Conservation (phyloP, 1,284 basidiomycete genomes). For the Melanopsichium pennsylvanicum region DNA sequence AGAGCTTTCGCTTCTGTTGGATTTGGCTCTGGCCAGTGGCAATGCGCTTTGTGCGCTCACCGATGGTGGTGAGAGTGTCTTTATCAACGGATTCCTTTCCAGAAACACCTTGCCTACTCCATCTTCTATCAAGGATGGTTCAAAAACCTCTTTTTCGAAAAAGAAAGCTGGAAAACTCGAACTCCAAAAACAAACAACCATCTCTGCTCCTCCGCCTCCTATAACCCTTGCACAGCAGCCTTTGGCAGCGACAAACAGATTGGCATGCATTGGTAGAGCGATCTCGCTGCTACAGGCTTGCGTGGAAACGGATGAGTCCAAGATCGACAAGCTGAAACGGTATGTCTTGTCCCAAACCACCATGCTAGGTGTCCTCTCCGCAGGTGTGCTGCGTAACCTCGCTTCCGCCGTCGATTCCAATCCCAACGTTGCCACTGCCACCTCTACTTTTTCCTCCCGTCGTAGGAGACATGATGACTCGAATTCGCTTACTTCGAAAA, state of each 20-base stretch:
- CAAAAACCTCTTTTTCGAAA: too few relatives aligned
- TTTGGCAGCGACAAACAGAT: constrained; percentile 21
- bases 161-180: constrained; percentile 23
- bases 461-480: too few relatives aligned
- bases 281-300: constrained; percentile 39
- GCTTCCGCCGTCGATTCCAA: constrained; percentile 32
- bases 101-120: constrained; percentile 6
- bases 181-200: too few relatives aligned
- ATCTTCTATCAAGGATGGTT: too few relatives aligned
- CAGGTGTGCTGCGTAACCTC: constrained; percentile 42
- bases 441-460: neutral
- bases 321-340: constrained; percentile 41
- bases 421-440: constrained; percentile 4
- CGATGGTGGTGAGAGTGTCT: constrained; percentile 46
- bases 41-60: constrained; percentile 51
- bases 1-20: constrained; percentile 39
- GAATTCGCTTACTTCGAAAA: too few relatives aligned
- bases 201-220: constrained; percentile 8
- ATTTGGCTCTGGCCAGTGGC: constrained; percentile 40
- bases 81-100: constrained; percentile 37
- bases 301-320: constrained; percentile 21
- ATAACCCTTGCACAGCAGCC: constrained; percentile 35
- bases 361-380: constrained; percentile 45
- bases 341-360: constrained; percentile 40
- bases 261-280: constrained; percentile 30